Percentiles rank a stretch among this genome's conserved stretches.
These are phyloP conservation scores for Rhynchospora tenuis DNA, from an alignment of 176 grass and related monocot species.

Conservation along the genomic window DNA sequence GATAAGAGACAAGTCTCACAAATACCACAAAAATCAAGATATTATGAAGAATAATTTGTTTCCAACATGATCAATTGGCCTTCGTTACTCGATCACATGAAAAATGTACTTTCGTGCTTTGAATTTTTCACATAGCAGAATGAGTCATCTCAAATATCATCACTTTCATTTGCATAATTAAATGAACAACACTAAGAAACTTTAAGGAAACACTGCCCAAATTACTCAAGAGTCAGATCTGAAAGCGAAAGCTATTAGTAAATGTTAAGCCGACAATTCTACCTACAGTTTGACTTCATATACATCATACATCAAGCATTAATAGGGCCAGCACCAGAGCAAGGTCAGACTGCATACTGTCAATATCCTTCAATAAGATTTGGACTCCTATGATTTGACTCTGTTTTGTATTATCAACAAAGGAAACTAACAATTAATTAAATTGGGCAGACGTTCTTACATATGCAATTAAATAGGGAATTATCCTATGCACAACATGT, in stretches of 20 bases:
- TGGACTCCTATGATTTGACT: neutral
- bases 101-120: neutral
- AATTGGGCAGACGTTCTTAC: neutral
- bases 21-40: neutral
- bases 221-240: neutral
- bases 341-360: neutral
- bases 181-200: neutral
- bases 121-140: neutral
- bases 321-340: neutral
- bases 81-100: neutral
- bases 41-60: neutral
- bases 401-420: neutral
- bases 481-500: neutral
- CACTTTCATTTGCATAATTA: neutral
- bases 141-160: neutral
- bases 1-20: neutral
- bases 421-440: neutral
- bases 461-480: neutral
- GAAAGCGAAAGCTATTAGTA: conserved; percentile 9
- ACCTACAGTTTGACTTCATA: conserved; percentile 21
- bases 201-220: neutral
- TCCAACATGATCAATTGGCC: neutral
- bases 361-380: neutral
- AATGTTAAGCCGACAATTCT: neutral
- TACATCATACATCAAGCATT: conserved; percentile 9